Evolutionary conservation across 345 rosid species (phyloP).

Genomic region (Ceriops decandra): DNA sequence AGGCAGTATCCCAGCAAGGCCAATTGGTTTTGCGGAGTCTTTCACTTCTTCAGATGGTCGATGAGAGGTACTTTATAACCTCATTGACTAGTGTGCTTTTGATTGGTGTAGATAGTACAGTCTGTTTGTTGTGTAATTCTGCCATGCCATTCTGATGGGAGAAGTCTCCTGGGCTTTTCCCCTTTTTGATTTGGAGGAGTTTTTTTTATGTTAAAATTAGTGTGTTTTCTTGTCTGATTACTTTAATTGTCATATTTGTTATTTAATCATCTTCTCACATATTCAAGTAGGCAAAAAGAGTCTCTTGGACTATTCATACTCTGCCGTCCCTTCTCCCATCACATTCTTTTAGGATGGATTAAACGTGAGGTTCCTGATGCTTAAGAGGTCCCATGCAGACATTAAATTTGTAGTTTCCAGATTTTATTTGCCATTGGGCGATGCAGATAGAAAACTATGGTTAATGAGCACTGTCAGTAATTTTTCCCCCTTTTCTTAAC

Average conservation of each 20-base stretch:
- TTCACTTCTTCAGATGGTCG: conserved; percentile 74
- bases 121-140: conserved; percentile 18
- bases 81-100: conserved; percentile 10
- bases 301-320: no score
- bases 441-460: conserved; percentile 35
- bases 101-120: conserved; percentile 30
- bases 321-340: no score
- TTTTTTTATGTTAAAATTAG: no score
- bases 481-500: not conserved
- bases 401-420: conserved; percentile 17
- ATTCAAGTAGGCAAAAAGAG: no score
- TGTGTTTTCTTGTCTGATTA: no score
- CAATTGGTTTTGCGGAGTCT: conserved; percentile 66
- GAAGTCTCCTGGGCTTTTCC: no score
- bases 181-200: no score
- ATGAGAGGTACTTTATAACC: conserved; percentile 17
- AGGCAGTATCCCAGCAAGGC: conserved; percentile 66
- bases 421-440: conserved; percentile 18
- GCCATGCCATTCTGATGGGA: conserved; percentile 4
- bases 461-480: conserved; percentile 10
- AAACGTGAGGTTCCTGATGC: conserved; percentile 1
- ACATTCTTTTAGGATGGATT: not conserved
- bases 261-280: no score
- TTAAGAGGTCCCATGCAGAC: conserved; percentile 8
- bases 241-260: no score